Conservation (phyloP, 805 yeast genomes). For the Dipodascopsis uninucleata region DNA sequence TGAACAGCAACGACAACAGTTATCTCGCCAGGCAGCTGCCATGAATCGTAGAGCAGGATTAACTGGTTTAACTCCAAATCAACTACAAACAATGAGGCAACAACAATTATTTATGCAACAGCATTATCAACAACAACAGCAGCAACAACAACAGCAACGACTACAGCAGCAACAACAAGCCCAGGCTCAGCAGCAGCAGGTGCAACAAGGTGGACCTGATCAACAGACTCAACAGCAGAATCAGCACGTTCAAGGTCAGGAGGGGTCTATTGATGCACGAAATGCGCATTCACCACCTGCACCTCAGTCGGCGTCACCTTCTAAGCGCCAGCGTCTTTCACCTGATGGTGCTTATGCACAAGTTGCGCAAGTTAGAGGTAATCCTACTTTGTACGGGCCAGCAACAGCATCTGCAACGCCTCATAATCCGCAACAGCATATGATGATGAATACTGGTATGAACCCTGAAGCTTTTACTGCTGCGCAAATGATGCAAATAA, state of each 20-base stretch:
- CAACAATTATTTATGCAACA: conserved; percentile 25
- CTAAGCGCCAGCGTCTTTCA: conserved; percentile 38
- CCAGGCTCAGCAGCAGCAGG: conserved; percentile 20
- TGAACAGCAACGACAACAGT: conserved; percentile 31
- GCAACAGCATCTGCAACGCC: too few relatives aligned
- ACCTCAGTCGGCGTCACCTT: conserved; percentile 33
- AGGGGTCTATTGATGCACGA: conserved; percentile 5
- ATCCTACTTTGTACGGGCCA: conserved; percentile 13
- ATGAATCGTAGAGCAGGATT: conserved; percentile 30
- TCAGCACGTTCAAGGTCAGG: conserved; percentile 18
- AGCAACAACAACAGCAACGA: conserved; percentile 13
- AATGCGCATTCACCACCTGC: conserved; percentile 30
- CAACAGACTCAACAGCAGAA: conserved; percentile 25
- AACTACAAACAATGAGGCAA: conserved; percentile 28
- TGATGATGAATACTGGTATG: conserved; percentile 28
- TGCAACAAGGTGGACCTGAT: conserved; percentile 15
- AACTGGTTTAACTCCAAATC: conserved; percentile 18
- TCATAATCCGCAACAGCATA: conserved; percentile 26
- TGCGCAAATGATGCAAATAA: conserved; percentile 31
- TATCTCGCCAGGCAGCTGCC: conserved; percentile 33
- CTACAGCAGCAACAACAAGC: conserved; percentile 9
- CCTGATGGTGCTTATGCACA: conserved; percentile 35
- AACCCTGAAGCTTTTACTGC: conserved; percentile 22
- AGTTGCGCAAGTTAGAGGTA: conserved; percentile 11
- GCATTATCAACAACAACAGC: conserved; percentile 21